Base-by-base conservation (phyloP, 257 asterid genomes). In the Solanum lycopersicoides region DNA sequence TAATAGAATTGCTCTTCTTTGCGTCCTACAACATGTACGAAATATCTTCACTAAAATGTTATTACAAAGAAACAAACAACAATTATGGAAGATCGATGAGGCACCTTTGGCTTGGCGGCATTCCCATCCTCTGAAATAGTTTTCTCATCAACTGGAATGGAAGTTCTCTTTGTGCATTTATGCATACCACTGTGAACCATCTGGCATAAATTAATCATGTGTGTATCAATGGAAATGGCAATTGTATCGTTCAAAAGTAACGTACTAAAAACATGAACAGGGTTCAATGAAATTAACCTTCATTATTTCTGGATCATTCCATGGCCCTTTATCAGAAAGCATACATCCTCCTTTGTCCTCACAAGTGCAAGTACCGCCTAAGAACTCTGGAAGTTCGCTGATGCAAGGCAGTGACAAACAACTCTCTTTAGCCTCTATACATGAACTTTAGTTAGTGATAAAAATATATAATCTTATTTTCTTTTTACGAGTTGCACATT, bases 311-410 rank as follows among this genome's bases (percentile, higher is more conserved):
- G 93, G 87, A 87, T 97, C 98, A 77, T 97, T 96, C 99, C 99
- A 97, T 56, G 99, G 99, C 18, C 99, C 99, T 92, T 90, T 97
- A 89, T 97, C 99, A 0, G 99, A 94, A 82, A 89, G 86, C 99
- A 96, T 93, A 83, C 99, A 97, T 42, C 99, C 98, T 7, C 99
- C 99, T 86, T 90, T 93, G 16, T 95, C 99, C 71, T 88, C 94
- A 50, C 99, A 97, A 71, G 96, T 93, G 93, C 99, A 97, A 16
- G 95, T 93, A 21, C 99, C 99, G 2, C 99, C 99, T 93, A 97
- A 92, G 91, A 96, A 96, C 35, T 96, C 99, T 39, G 98, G 99
- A 44, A 97, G 94, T 89, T 96, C 98, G 90, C 99, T 96, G 94
- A 72, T 73, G 83, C 88, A 89, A 91, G 63, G 44, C 3, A 82